phyloP scores from a whole-genome alignment of 352 stramenopile genomes.

The Pythium sukuiense region DNA sequence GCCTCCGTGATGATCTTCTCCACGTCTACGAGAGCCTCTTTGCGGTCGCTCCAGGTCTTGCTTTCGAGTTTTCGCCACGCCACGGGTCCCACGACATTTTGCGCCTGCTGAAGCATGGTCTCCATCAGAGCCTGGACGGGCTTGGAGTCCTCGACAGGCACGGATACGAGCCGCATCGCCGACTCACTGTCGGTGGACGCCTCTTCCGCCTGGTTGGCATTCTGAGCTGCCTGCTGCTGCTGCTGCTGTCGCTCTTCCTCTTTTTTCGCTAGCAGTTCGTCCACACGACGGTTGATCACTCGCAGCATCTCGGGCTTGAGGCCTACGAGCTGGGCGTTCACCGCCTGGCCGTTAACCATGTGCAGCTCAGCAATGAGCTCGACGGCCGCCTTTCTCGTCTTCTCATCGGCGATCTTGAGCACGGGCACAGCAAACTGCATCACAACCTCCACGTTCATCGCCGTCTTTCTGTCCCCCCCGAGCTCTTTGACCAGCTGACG shows the following conservation, averaged over 20 bases:
- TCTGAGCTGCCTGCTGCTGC: slow-evolving; percentile 21
- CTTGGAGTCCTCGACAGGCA: slow-evolving; percentile 57
- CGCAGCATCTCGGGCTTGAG: slow-evolving; percentile 79
- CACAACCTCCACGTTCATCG: slow-evolving; percentile 56
- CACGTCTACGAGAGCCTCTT: slow-evolving; percentile 74
- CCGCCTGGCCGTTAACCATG: slow-evolving; percentile 32
- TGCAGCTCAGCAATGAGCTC: slow-evolving; percentile 73
- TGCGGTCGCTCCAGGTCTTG: slow-evolving; percentile 83
- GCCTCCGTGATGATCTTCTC: slow-evolving; percentile 69
- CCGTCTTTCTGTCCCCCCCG: slow-evolving; percentile 35
- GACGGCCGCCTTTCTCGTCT: slow-evolving; percentile 65
- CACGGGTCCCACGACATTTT: slow-evolving; percentile 60
- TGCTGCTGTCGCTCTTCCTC: slow-evolving; percentile 36
- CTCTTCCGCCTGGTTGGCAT: slow-evolving; percentile 52
- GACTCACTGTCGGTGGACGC: slow-evolving; percentile 30
- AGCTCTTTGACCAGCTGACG: slow-evolving; percentile 55
- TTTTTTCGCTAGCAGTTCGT: slow-evolving; percentile 57
- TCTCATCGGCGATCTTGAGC: slow-evolving; percentile 77
- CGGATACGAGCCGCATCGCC: slow-evolving; percentile 33
- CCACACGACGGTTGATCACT: slow-evolving; percentile 69
- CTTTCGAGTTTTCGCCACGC: slow-evolving; percentile 76
- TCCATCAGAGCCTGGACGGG: slow-evolving; percentile 47
- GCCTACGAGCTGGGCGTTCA: slow-evolving; percentile 42
- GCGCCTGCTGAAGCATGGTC: slow-evolving; percentile 33
- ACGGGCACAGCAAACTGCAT: slow-evolving; percentile 71